Conservation (phyloP, 2,329 filamentous ascomycete species). For the Fusarium sp. region DNA sequence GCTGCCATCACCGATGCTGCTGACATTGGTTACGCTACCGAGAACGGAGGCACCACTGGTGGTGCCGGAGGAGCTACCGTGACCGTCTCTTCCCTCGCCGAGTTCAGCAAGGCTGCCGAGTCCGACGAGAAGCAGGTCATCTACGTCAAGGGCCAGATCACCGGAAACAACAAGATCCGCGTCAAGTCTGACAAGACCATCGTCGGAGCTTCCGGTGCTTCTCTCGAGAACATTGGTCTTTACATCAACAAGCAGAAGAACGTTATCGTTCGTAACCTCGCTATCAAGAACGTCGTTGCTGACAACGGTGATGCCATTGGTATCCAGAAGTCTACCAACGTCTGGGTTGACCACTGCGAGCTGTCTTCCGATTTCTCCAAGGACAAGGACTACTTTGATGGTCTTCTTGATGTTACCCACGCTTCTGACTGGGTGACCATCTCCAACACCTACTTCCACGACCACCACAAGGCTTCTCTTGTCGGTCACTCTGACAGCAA, state of each 20-base stretch:
- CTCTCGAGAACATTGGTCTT: conserved; percentile 61
- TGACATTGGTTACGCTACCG: conserved; percentile 50
- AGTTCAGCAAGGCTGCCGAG: conserved; percentile 60
- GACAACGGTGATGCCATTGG: conserved; percentile 68
- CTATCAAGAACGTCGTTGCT: conserved; percentile 66
- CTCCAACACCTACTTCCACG: conserved; percentile 48
- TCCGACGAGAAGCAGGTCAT: conserved; percentile 57
- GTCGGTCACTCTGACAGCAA: conserved; percentile 71
- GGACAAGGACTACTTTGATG: conserved; percentile 78
- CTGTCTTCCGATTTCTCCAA: conserved; percentile 68
- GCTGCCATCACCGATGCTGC: conserved; percentile 53
- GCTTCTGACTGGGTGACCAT: conserved; percentile 70
- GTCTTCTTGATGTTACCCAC: conserved; percentile 72
- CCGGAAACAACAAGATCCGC: conserved; percentile 52
- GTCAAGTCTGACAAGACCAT: conserved; percentile 60
- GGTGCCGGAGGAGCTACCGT: conserved; percentile 62
- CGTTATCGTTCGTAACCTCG: conserved; percentile 72
- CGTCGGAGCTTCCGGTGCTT: conserved; percentile 53
- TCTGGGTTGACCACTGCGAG: conserved; percentile 77
- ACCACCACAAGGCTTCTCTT: conserved; percentile 68
- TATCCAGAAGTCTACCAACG: conserved; percentile 66
- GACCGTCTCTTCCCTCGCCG: conserved; percentile 56
- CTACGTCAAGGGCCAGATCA: conserved; percentile 56
- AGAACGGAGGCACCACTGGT: conserved; percentile 59
- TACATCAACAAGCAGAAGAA: conserved; percentile 65